Evolutionary conservation across 1,284 basidiomycete genomes (phyloP).

Genomic region (Pyrrhoderma lamaoense): DNA sequence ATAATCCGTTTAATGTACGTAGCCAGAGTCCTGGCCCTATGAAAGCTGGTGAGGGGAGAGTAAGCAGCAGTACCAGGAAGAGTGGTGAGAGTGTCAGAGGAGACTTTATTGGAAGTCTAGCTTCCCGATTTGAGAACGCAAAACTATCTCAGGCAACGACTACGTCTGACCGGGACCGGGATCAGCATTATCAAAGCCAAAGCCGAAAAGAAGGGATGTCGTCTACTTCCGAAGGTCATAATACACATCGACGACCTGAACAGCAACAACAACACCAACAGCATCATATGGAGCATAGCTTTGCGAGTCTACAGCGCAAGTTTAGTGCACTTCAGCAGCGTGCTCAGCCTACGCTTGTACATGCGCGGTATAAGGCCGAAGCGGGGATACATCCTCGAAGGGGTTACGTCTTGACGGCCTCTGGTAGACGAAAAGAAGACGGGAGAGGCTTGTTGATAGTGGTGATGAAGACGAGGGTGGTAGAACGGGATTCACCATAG

Average conservation of each 20-base stretch:
- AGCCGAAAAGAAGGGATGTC: neutral
- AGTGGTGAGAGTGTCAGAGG: too few species aligned
- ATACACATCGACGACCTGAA: neutral
- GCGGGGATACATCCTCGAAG: slow-evolving; percentile 48
- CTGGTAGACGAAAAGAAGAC: slow-evolving; percentile 24
- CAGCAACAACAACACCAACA: neutral
- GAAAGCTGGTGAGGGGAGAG: too few species aligned
- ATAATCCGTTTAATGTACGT: too few species aligned
- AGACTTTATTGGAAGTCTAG: neutral
- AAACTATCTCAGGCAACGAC: too few species aligned
- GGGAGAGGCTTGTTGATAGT: slow-evolving; percentile 22
- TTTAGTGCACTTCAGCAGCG: slow-evolving; percentile 38
- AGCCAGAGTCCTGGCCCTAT: too few species aligned
- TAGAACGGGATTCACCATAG: slow-evolving; percentile 8
- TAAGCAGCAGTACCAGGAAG: too few species aligned
- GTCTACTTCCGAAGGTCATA: too few species aligned
- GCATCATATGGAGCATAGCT: slow-evolving; percentile 21
- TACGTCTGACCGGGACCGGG: too few species aligned
- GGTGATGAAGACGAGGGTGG: slow-evolving; percentile 7
- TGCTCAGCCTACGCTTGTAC: slow-evolving; percentile 40
- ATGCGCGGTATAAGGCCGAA: slow-evolving; percentile 63
- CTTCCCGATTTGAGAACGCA: neutral
- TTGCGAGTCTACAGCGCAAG: slow-evolving; percentile 40
- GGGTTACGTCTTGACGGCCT: slow-evolving; percentile 42
- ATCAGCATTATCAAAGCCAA: too few species aligned